Evolutionary conservation across 1,139 yeast species (phyloP).

Genomic region (Hansenula lynferdii): DNA sequence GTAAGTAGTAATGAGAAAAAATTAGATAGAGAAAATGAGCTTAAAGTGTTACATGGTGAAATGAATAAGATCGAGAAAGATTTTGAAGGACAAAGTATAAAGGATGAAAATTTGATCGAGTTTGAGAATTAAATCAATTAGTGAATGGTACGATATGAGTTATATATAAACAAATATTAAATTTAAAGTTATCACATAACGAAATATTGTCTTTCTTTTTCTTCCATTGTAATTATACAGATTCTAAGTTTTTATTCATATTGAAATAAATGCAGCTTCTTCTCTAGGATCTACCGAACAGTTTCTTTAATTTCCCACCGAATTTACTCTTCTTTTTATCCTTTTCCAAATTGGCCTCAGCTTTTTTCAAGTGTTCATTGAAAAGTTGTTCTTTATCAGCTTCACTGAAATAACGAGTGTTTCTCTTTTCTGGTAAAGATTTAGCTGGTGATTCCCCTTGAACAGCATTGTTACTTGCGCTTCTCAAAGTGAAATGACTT

Average conservation of each 20-base stretch:
- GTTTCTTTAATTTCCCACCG: conserved; percentile 50
- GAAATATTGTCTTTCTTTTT: neutral
- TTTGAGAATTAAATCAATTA: conserved; percentile 21
- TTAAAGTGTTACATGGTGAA: conserved; percentile 17
- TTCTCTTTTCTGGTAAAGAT: conserved; percentile 19
- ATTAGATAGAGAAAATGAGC: conserved; percentile 16
- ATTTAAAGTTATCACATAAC: neutral
- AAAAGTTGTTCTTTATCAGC: conserved; percentile 11
- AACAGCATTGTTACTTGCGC: conserved; percentile 19
- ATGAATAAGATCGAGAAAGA: conserved; percentile 9
- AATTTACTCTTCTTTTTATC: conserved; percentile 45
- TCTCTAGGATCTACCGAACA: conserved; percentile 44
- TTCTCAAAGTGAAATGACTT: conserved; percentile 19
- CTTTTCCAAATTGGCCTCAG: conserved; percentile 22
- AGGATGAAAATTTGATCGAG: conserved; percentile 15
- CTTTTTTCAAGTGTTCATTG: conserved; percentile 11
- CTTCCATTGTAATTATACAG: neutral
- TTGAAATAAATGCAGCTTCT: no score
- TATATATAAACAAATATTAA: neutral
- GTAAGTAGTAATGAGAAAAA: conserved; percentile 7
- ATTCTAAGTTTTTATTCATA: neutral
- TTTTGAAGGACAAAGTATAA: conserved; percentile 1
- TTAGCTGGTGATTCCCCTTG: conserved; percentile 13
- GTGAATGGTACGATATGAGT: no score
- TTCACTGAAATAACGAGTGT: conserved; percentile 22